Evolutionary conservation across 169 alveolate genomes (phyloP).

Genomic region (Toxoplasma gondii): DNA sequence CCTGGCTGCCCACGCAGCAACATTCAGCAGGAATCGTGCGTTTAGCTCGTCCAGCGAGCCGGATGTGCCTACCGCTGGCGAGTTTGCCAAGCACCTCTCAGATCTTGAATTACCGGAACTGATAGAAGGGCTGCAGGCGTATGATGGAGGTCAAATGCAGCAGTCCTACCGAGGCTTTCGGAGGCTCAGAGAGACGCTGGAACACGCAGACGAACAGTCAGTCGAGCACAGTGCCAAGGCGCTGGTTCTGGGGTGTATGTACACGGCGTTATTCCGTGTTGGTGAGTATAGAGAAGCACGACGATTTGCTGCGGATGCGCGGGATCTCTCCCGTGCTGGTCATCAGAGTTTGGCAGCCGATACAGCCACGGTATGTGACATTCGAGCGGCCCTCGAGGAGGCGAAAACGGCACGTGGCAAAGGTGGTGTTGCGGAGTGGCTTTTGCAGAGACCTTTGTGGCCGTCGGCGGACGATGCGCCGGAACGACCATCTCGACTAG

Average conservation of each 20-base stretch:
- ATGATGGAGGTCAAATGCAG: background rate
- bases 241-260: background rate
- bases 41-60: background rate
- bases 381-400: background rate
- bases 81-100: background rate
- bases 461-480: background rate
- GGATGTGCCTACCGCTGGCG: background rate
- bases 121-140: background rate
- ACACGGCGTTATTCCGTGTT: background rate
- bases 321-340: background rate
- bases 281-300: background rate
- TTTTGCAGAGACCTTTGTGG: background rate
- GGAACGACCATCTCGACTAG: background rate
- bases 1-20: background rate
- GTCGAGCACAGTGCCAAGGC: background rate
- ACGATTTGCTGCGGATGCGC: background rate
- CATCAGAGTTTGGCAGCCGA: background rate
- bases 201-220: background rate
- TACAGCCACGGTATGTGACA: background rate
- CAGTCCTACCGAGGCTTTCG: constrained; percentile 1
- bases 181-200: background rate
- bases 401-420: background rate
- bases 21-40: background rate
- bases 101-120: background rate
- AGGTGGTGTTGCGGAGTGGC: background rate